Base-by-base conservation (phyloP, 2,329 filamentous ascomycete genomes). In the Monilinia vaccinii-corymbosi region DNA sequence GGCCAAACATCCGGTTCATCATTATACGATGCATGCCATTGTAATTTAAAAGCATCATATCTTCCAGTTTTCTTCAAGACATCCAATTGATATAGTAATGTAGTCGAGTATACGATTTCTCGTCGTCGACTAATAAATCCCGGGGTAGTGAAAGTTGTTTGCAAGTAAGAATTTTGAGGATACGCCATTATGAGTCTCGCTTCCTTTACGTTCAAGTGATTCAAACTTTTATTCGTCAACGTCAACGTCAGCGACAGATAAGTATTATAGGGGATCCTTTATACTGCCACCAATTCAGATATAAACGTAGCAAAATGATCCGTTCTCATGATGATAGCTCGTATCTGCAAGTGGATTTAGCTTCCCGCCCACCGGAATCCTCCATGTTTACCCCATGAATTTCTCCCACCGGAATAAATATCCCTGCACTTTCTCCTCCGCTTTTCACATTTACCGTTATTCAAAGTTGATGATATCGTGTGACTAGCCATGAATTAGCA, bases 1-100 rank as follows among this genome's bases (percentile, higher is more conserved):
- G 82, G 82, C 79, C 79, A 83, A 14, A 75, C 70, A n/a, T 73
- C 66, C 14, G 76, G 75, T 55, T 75, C 70, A 51, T 83, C 77
- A 16, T 74, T 74, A 66, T 85, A 85, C 1, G 74, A 73, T 0
- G 77, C 73, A 64, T 84, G 78, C 80, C 80, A 83, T 69, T 78
- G 62, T 21, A 85, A 70, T 64, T 79, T 78, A 71, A 85, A 85
- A 48, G 79, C 81, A 64, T 82, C 77, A 63, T 82, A 83, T 31
- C 79, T 76, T 1, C 82, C 81, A 2, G 81, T 83, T 14, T 75
- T 73, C 61, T 78, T 78, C 10, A 84, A 71, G 52, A 81, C 75
- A 23, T 77, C 69, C 23, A 84, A 75, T 68, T 84, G 81, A 38
- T 79, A 77, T 10, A 74, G 72, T 3, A 81, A 67, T 1, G 80